Percentiles rank a stretch among this genome's conserved stretches.
These are phyloP conservation scores for Aegilops umbellulata DNA, from an alignment of 176 grass and related monocot genomes.

Conservation along the genomic window DNA sequence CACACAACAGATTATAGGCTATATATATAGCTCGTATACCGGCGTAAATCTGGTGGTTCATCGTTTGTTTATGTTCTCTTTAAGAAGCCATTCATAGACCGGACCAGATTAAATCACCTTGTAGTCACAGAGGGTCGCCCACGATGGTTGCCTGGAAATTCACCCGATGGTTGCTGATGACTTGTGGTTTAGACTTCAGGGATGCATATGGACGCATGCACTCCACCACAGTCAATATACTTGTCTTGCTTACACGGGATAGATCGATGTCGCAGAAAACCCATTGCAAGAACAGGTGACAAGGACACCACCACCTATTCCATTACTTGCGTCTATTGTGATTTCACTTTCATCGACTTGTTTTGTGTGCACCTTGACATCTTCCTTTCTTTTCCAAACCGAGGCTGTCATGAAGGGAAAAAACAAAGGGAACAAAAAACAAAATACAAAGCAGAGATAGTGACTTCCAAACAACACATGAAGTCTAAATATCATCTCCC, in stretches of 20 bases:
- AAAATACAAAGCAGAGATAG: neutral
- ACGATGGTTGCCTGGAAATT: neutral
- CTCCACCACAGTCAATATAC: neutral
- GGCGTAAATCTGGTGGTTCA: no score
- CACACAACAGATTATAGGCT: no score
- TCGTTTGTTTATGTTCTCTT: neutral
- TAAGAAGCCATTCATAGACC: neutral
- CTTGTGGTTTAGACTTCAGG: neutral
- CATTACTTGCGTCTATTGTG: neutral
- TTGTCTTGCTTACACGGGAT: neutral
- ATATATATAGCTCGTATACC: no score
- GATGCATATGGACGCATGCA: neutral
- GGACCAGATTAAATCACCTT: neutral
- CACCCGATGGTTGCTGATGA: neutral
- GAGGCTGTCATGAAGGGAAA: neutral
- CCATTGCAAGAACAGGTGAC: neutral
- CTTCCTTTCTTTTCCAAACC: neutral
- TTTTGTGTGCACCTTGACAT: neutral
- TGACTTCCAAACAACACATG: neutral
- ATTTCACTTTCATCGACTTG: neutral
- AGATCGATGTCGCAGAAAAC: no score
- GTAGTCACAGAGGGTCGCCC: neutral
- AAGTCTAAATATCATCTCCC: neutral
- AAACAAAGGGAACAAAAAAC: neutral
- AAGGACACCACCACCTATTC: neutral